A percentile compares a stretch with the other conserved stretches of the same genome.
Evolutionary conservation across 2,329 filamentous ascomycete species (phyloP).

Genomic region (Phaeoacremonium minimum): DNA sequence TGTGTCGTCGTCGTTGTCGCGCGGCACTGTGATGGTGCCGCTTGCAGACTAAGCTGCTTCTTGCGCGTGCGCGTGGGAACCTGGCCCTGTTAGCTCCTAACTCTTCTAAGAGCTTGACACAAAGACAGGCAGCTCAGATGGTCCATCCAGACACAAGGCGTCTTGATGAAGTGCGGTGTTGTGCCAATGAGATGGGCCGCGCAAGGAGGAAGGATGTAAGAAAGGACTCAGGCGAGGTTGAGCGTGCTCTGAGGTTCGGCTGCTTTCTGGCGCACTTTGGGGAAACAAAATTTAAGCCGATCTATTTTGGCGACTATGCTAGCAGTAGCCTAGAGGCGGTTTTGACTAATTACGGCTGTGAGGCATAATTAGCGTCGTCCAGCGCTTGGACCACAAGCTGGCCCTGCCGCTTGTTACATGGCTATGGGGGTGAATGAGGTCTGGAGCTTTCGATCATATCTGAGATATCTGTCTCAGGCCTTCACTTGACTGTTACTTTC

Average conservation of each 20-base stretch:
- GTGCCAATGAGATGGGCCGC: not conserved
- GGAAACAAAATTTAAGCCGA: not conserved
- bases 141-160: not conserved
- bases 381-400: not conserved
- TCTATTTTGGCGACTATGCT: not conserved
- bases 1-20: not conserved
- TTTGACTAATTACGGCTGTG: not conserved
- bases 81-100: not conserved
- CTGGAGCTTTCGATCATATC: too few species aligned
- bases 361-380: not conserved
- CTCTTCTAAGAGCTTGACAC: not conserved
- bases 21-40: too few species aligned
- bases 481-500: too few species aligned
- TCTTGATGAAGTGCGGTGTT: not conserved
- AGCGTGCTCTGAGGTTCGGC: not conserved
- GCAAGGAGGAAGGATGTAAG: not conserved
- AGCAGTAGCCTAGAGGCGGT: not conserved
- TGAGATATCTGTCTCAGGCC: too few species aligned
- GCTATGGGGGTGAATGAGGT: too few species aligned
- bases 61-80: not conserved
- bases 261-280: not conserved
- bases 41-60: too few species aligned
- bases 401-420: not conserved
- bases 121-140: not conserved
- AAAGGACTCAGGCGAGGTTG: not conserved